phyloP scores from a whole-genome alignment of 208 protist species.

The Porcisia deanei region DNA sequence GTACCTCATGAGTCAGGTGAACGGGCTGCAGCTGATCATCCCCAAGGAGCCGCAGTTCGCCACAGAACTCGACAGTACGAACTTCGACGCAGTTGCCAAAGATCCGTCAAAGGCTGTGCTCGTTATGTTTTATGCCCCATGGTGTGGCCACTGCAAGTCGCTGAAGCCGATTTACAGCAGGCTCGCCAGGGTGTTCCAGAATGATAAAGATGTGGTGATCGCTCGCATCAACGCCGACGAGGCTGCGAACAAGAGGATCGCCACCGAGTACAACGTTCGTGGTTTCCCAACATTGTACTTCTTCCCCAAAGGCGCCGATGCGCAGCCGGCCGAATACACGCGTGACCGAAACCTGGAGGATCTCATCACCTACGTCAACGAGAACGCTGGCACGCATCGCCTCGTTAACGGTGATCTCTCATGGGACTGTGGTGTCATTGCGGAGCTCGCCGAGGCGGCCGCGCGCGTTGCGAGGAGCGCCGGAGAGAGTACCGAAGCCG shows the following conservation, averaged over 20 bases:
- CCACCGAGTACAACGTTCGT: slow-evolving; percentile 34
- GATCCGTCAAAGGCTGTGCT: slow-evolving; percentile 55
- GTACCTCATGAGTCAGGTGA: slow-evolving; percentile 45
- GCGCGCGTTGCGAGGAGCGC: slow-evolving; percentile 13
- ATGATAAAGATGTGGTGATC: slow-evolving; percentile 77
- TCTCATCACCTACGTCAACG: slow-evolving; percentile 70
- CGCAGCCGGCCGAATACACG: slow-evolving; percentile 47
- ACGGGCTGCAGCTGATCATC: slow-evolving; percentile 29
- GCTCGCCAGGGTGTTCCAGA: slow-evolving; percentile 47
- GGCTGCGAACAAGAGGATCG: slow-evolving; percentile 25
- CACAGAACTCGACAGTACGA: slow-evolving; percentile 37
- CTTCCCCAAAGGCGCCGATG: slow-evolving; percentile 52
- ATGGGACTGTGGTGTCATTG: slow-evolving; percentile 40
- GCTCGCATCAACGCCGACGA: slow-evolving; percentile 64
- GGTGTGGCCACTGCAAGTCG: slow-evolving; percentile 92
- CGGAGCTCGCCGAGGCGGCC: slow-evolving; percentile 26
- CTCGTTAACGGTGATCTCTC: slow-evolving; percentile 55
- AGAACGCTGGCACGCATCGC: slow-evolving; percentile 43
- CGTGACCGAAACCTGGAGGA: slow-evolving; percentile 44
- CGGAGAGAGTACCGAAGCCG: slow-evolving; percentile 12
- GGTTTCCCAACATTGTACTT: slow-evolving; percentile 68
- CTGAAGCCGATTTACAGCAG: slow-evolving; percentile 61
- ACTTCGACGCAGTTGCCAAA: slow-evolving; percentile 42
- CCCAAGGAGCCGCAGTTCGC: slow-evolving; percentile 34
- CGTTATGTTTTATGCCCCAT: slow-evolving; percentile 86